Evolutionary conservation across 139 green algal species (phyloP).

Genomic region (Chlorella sorokiniana): DNA sequence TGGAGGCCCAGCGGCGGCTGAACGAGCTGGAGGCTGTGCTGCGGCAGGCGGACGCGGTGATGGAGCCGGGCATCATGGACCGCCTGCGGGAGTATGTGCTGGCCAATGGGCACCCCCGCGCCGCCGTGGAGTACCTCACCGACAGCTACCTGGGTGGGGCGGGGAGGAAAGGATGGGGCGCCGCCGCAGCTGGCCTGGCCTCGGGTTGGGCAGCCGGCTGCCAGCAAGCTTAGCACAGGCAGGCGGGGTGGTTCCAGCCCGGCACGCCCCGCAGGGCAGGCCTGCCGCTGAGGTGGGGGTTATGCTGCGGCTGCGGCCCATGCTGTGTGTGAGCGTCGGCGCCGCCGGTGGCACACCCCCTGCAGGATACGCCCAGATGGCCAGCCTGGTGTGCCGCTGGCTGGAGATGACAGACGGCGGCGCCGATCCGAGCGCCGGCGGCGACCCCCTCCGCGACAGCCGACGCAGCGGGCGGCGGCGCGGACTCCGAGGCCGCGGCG

Average conservation of each 20-base stretch:
- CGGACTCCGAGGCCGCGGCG: background rate
- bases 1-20: constrained; percentile 25
- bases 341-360: too few relatives aligned
- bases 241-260: too few relatives aligned
- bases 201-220: too few relatives aligned
- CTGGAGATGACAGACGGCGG: constrained; percentile 41
- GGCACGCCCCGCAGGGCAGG: too few relatives aligned
- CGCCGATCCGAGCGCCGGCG: too few relatives aligned
- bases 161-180: background rate
- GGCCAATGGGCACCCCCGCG: constrained; percentile 57
- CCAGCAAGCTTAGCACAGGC: too few relatives aligned
- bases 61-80: constrained; percentile 67
- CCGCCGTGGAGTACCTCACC: constrained; percentile 61
- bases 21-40: constrained; percentile 62
- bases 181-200: too few relatives aligned
- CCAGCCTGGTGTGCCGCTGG: constrained; percentile 63
- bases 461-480: background rate
- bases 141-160: constrained; percentile 69
- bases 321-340: background rate
- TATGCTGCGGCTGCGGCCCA: background rate
- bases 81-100: constrained; percentile 64
- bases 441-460: background rate
- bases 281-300: too few relatives aligned
- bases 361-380: constrained; percentile 75
- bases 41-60: constrained; percentile 67